Conservation (phyloP, 352 stramenopile species). For the Phytophthora nicotianae region DNA sequence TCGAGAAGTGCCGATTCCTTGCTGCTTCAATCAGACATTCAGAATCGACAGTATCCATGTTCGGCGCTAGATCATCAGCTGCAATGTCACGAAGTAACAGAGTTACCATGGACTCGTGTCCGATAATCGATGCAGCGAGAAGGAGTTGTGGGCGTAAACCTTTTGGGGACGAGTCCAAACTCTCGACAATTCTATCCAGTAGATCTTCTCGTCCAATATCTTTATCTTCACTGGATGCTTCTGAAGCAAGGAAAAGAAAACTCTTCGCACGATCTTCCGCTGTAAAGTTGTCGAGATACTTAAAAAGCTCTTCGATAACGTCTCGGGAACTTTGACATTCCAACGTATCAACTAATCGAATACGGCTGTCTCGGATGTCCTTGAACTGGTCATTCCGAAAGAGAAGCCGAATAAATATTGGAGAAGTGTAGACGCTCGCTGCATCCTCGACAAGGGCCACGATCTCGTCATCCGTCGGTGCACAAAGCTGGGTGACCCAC, state of each 20-base stretch:
- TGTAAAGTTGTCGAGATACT: conserved; percentile 19
- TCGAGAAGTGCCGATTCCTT: conserved; percentile 12
- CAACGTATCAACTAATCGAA: conserved; percentile 20
- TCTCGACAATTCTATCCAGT: conserved; percentile 15
- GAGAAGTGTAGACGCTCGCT: conserved; percentile 8
- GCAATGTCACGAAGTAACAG: conserved; percentile 18
- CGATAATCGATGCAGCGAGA: conserved; percentile 22
- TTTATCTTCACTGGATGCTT: conserved; percentile 1
- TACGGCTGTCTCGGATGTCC: conserved; percentile 17
- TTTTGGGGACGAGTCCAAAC: conserved; percentile 17
- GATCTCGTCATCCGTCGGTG: conserved; percentile 21
- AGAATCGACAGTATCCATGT: conserved; percentile 14
- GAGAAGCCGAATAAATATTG: conserved; percentile 23
- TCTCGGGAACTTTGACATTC: conserved; percentile 1
- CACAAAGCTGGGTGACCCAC: conserved; percentile 20
- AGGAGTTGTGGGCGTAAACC: conserved; percentile 22
- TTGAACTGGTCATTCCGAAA: conserved; percentile 23
- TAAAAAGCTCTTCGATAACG: conserved; percentile 21
- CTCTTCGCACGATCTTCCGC: conserved; percentile 31
- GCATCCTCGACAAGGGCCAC: conserved; percentile 7
- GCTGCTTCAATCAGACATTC: conserved; percentile 29
- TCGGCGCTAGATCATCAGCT: conserved; percentile 5
- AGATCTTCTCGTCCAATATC: conserved; percentile 10
- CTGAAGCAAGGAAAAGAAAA: conserved; percentile 27
- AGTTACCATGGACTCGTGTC: conserved; percentile 23